Conservation (phyloP, 1,139 yeast genomes). For the Yamadazyma spencermartinsiae region DNA sequence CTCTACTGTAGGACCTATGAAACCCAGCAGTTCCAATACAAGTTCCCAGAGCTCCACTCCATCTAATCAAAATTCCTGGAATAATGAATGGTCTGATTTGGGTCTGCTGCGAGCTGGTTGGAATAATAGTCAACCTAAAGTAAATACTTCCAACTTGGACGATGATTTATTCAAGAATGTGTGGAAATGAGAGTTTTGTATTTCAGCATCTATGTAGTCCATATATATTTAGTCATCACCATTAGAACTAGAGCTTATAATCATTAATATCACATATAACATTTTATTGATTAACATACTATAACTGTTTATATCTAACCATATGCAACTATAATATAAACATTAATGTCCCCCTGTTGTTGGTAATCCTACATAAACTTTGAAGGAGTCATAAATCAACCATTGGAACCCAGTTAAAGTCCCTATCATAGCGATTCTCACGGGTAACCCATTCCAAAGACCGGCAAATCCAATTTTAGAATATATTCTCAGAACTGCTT, state of each 20-base stretch:
- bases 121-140: background rate
- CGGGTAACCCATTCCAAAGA: constrained; percentile 91
- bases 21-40: background rate
- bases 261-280: too few relatives aligned
- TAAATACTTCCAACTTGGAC: constrained; percentile 25
- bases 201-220: background rate
- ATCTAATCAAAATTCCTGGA: constrained; percentile 22
- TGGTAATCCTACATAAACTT: constrained; percentile 87
- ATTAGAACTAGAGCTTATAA: too few relatives aligned
- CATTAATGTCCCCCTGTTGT: constrained; percentile 75
- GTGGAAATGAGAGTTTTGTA: constrained; percentile 58
- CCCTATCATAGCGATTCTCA: constrained; percentile 95
- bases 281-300: too few relatives aligned
- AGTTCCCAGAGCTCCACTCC: constrained; percentile 11
- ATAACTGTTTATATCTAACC: too few relatives aligned
- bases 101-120: constrained; percentile 5
- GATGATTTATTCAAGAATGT: constrained; percentile 55
- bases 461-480: constrained; percentile 82
- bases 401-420: constrained; percentile 96
- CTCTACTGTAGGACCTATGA: constrained; percentile 3
- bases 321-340: background rate
- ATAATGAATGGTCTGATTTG: constrained; percentile 41
- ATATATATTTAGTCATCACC: too few relatives aligned
- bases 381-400: constrained; percentile 93
- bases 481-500: constrained; percentile 74